A percentile compares a stretch with the other conserved stretches of the same genome.
These are phyloP conservation scores for Helminthosporium solani DNA, from an alignment of 2,329 filamentous ascomycete genomes.

Conservation along the genomic window DNA sequence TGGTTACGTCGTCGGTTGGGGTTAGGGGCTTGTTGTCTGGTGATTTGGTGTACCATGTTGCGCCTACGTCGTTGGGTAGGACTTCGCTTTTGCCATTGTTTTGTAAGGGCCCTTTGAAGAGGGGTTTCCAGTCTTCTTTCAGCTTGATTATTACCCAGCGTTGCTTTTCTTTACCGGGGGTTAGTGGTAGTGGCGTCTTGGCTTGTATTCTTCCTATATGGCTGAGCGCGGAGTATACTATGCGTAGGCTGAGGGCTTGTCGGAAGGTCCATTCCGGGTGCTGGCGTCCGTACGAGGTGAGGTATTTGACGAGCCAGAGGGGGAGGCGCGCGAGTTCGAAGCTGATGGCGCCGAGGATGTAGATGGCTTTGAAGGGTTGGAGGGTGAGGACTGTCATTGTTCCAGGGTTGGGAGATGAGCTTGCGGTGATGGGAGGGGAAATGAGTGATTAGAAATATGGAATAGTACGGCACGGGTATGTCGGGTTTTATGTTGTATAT, in stretches of 20 bases:
- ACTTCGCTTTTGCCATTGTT: slow-evolving; percentile 29
- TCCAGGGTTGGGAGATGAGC: no score
- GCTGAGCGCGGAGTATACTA: slow-evolving; percentile 37
- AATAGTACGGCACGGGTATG: no score
- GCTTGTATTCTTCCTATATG: slow-evolving; percentile 33
- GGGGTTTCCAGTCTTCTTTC: slow-evolving; percentile 1
- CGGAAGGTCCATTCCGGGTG: slow-evolving; percentile 43
- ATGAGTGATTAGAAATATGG: no score
- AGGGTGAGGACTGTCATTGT: slow-evolving; percentile 25
- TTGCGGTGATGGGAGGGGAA: no score
- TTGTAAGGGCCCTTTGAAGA: slow-evolving; percentile 34
- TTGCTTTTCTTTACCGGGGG: slow-evolving; percentile 41
- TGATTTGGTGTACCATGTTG: slow-evolving; percentile 44
- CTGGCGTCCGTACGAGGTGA: slow-evolving; percentile 40
- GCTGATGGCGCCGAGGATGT: slow-evolving; percentile 37
- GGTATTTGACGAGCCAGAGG: slow-evolving; percentile 44
- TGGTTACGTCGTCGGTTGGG: slow-evolving; percentile 11
- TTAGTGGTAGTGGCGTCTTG: slow-evolving; percentile 34
- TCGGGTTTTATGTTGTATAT: no score
- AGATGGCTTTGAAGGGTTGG: slow-evolving; percentile 46
- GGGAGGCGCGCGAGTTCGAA: slow-evolving; percentile 42
- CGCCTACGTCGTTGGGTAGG: slow-evolving; percentile 42
- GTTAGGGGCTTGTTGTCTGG: slow-evolving; percentile 14
- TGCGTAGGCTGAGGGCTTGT: slow-evolving; percentile 40
- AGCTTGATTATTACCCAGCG: slow-evolving; percentile 40